Evolutionary conservation across 306 rosid genomes (phyloP).

Genomic region (Gastrolobium bilobum): DNA sequence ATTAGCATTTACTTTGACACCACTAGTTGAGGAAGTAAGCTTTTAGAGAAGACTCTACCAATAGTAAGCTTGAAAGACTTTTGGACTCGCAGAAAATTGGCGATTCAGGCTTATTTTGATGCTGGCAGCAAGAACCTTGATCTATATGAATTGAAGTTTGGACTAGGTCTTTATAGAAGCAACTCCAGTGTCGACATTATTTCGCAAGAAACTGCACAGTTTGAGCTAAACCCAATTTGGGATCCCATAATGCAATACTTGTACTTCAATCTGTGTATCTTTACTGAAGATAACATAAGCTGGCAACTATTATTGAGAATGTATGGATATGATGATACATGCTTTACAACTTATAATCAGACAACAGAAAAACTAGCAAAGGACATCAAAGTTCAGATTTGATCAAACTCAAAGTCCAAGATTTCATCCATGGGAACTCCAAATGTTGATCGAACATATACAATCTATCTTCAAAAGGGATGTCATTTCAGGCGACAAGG

Average conservation of each 20-base stretch:
- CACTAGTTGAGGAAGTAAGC: neutral
- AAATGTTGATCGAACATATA: slow-evolving; percentile 23
- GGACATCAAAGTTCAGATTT: neutral
- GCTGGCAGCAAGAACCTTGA: slow-evolving; percentile 13
- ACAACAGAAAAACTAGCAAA: slow-evolving; percentile 25
- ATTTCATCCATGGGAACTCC: slow-evolving; percentile 27
- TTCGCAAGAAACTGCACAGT: slow-evolving; percentile 11
- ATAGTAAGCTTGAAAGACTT: slow-evolving; percentile 11
- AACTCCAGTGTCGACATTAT: slow-evolving; percentile 29
- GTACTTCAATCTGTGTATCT: slow-evolving; percentile 27
- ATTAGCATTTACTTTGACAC: slow-evolving; percentile 24
- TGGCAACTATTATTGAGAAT: slow-evolving; percentile 2
- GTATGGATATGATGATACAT: neutral
- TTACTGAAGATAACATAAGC: slow-evolving; percentile 36
- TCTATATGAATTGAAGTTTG: slow-evolving; percentile 23
- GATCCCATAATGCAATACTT: slow-evolving; percentile 13
- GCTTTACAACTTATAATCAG: neutral
- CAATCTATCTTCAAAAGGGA: slow-evolving; percentile 25
- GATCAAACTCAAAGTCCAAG: slow-evolving; percentile 40
- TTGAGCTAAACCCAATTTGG: slow-evolving; percentile 30
- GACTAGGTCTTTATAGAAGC: slow-evolving; percentile 24
- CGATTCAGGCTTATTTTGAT: slow-evolving; percentile 3
- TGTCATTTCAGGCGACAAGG: slow-evolving; percentile 66
- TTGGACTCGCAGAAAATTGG: neutral
- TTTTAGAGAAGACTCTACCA: slow-evolving; percentile 11